Conservation (phyloP, 768 basidiomycete genomes). For the Tubosaeta sp. region DNA sequence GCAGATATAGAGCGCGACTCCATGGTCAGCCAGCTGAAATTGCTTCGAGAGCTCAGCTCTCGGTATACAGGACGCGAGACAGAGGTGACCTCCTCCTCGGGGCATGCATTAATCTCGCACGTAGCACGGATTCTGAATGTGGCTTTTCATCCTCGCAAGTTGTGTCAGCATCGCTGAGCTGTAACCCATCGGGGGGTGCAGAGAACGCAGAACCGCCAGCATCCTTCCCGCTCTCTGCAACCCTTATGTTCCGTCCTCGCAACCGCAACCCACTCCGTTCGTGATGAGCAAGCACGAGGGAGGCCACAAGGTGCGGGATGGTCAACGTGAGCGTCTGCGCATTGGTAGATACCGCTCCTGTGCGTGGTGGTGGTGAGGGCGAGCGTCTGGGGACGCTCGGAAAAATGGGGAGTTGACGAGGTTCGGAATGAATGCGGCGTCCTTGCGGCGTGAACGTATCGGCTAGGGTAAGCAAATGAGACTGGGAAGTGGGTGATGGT, state of each 20-base stretch:
- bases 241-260: constrained; percentile 16
- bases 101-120: constrained; percentile 9
- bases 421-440: constrained; percentile 25
- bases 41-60: constrained; percentile 18
- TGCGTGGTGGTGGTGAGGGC: constrained; percentile 19
- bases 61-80: constrained; percentile 16
- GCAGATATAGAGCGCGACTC: neutral
- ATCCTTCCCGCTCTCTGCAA: constrained; percentile 5
- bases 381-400: constrained; percentile 19
- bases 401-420: constrained; percentile 2
- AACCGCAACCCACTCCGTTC: constrained; percentile 18
- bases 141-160: constrained; percentile 4
- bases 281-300: constrained; percentile 24
- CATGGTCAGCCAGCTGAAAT: neutral
- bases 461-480: constrained; percentile 1
- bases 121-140: neutral
- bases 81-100: constrained; percentile 25
- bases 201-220: constrained; percentile 8
- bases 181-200: constrained; percentile 2
- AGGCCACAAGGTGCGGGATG: constrained; percentile 31
- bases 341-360: constrained; percentile 5
- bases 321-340: constrained; percentile 20
- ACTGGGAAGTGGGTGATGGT: constrained; percentile 4
- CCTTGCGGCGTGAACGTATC: constrained; percentile 3
- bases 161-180: neutral